Evolutionary conservation across 2,329 filamentous ascomycete genomes (phyloP), one percentile per base, ranked within the genome.

Genomic region (Ramularia endophylla): DNA sequence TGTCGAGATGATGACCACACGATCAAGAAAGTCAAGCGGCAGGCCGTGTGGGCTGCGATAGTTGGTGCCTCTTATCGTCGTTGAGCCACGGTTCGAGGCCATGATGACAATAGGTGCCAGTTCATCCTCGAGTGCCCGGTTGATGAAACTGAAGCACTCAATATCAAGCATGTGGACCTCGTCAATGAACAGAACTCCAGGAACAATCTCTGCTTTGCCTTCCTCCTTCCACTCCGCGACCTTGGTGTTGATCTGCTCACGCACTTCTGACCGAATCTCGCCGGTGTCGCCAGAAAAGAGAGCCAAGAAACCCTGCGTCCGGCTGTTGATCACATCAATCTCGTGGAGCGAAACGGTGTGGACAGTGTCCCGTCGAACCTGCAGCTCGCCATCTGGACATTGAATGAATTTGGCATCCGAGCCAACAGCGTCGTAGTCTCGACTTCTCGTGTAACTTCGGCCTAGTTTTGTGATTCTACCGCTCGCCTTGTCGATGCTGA

Each of bases 161-260:
- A 97, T 95, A 64, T 98, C 92, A 43, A 98, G 85, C 90, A 98
- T 97, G 73, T 98, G 92, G 4, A 98, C 90, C 70, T 98, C 92
- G 59, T 98, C 92, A 59, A 98, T 94, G 73, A 98, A 98, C 6
- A 98, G 72, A 6, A 98, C 92, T 33, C 92, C 92, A 0, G 92
- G 92, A 0, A 98, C 88, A 40, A 98, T 97, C 68, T 94, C 89
- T 3, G 92, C 92, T 67, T 98, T 98, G 69, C 92, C 92, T 68
- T 98, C 92, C 66, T 98, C 92, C 68, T 94, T 95, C 92, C 92
- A 98, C 68, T 98, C 92, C 35, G 83, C 89, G 2, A 98, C 89
- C 69, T 98, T 98, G 54, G 87, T 95, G 71, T 98, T 94, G 74
- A 98, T 98, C 72, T 98, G 92, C 64, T 97, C 90, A 42, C 92